Base-by-base conservation (phyloP, 2,329 filamentous ascomycete species). In the Aureobasidium sp. region DNA sequence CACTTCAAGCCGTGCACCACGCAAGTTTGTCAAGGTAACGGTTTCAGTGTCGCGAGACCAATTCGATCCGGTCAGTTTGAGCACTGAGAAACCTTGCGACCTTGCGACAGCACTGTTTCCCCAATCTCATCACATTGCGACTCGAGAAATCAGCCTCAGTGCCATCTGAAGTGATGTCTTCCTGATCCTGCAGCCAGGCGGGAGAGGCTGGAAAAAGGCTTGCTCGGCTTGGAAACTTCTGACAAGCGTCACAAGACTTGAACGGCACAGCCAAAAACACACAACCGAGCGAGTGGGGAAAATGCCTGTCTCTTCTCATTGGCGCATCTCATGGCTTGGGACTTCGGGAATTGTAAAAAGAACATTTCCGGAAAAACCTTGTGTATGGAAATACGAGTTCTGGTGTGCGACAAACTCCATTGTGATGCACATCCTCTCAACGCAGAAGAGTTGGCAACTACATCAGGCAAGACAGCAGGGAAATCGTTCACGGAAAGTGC, bases 321-420 rank as follows among this genome's bases (percentile, higher is more conserved):
- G 39, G 53, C 39, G 39, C 29, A 29, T 7, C 1, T 5, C 17
- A 24, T 24, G 39, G 24, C 42, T 58, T 48, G 54, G 29, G 29
- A 47, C 42, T 48, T 35, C 33, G 54, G 54, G 42, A 57, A 57
- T 45, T n/a, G 7, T 39, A 12, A 11, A 29, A 27, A 58, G 54
- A 58, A 58, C 31, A 39, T 47, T 58, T 39, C 54, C 42, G 42
- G 54, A 58, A 48, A 27, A 58, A 48, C 54, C 54, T 58, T 58
- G 54, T 47, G n/a, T 19, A 33, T 14, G 22, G 5, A 3, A 24
- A 19, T 44, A 47, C 44, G 39, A 42, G 39, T 42, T 22, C 24
- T 47, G 29, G 5, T 29, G 44, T 27, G 22, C 7, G 44, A 29
- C 14, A 24, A 27, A 29, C 22, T 17, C 9, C 44, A 9, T 29